Base-by-base conservation (phyloP, 2,329 filamentous ascomycete genomes). In the Parastagonospora nodorum region DNA sequence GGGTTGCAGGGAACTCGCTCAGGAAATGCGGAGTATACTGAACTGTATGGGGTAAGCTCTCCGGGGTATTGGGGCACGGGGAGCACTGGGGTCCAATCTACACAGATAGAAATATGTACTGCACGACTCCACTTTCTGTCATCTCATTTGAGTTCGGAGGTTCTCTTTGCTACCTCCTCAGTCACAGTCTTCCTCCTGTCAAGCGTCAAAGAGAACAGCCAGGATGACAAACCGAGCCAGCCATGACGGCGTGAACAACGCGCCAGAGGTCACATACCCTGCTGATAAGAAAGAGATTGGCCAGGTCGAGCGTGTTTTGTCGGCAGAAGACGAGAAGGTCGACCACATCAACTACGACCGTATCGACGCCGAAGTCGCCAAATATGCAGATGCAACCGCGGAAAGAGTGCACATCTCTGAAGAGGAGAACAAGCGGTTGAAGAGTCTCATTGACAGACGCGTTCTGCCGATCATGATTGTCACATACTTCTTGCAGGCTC, bases 401-500 rank as follows among this genome's bases (percentile, higher is more conserved):
- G 76, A 75, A 28, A 11, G 31, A 5, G 75, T 89, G 42, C 74
- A 82, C 2, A 84, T 91, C 62, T 77, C 80, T 3, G 74, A 78
- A 1, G 84, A 82, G 50, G 84, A 87, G 46, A 86, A 84, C 70
- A 78, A 73, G 33, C 77, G 86, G 28, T 77, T 92, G 45, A 84
- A 83, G 55, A 80, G 73, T 44, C 76, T 85, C 76, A 88, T 91
- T 58, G 87, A 91, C 71, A 80, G 77, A 54, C 82, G 88, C 29
- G 82, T 91, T 2, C 75, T 92, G 37, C 73, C 80, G 2, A 78
- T 91, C 68, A 91, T 92, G 88, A 81, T 91, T 50, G 71, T 81
- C 41, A 89, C 87, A 0, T 90, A 91, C 72, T 89, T 91, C 65
- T 73, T 90, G 16, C 88, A 73, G 35, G 82, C 84, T 39, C 78